Conservation (phyloP, 2,329 filamentous ascomycete species). For the Trichoderma guizhouense region DNA sequence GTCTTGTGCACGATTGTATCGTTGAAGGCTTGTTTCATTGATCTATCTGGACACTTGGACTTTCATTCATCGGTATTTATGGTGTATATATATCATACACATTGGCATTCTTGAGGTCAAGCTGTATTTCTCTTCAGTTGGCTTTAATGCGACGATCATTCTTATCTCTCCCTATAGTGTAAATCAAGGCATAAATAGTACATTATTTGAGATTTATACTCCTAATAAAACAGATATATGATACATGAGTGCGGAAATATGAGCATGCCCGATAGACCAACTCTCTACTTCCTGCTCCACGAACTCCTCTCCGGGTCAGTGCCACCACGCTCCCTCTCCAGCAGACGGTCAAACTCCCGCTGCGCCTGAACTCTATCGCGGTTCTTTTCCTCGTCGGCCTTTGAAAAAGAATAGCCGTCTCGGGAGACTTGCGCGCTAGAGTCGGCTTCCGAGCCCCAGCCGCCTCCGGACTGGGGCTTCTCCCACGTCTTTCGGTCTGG, state of each 20-base stretch:
- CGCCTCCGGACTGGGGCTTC: slow-evolving; percentile 17
- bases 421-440: slow-evolving; percentile 21
- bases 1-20: neutral
- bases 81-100: neutral
- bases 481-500: slow-evolving; percentile 22
- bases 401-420: slow-evolving; percentile 36
- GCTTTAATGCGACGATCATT: neutral
- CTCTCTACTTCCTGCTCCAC: slow-evolving; percentile 27
- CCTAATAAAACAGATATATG: neutral
- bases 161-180: neutral
- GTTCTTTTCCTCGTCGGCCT: slow-evolving; percentile 37
- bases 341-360: slow-evolving; percentile 47
- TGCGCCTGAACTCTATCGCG: slow-evolving; percentile 46
- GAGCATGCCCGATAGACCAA: neutral
- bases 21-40: neutral
- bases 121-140: neutral
- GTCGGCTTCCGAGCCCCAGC: slow-evolving; percentile 27
- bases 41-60: neutral
- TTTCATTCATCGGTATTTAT: neutral
- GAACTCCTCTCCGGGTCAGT: slow-evolving; percentile 27
- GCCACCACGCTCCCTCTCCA: slow-evolving; percentile 43
- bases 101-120: neutral
- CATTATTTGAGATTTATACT: neutral
- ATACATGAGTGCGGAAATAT: neutral
- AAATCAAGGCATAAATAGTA: neutral